Evolutionary conservation across 179 eudicot species (phyloP), one percentile per base, ranked within the genome.

Genomic region (Beta corolliflora): DNA sequence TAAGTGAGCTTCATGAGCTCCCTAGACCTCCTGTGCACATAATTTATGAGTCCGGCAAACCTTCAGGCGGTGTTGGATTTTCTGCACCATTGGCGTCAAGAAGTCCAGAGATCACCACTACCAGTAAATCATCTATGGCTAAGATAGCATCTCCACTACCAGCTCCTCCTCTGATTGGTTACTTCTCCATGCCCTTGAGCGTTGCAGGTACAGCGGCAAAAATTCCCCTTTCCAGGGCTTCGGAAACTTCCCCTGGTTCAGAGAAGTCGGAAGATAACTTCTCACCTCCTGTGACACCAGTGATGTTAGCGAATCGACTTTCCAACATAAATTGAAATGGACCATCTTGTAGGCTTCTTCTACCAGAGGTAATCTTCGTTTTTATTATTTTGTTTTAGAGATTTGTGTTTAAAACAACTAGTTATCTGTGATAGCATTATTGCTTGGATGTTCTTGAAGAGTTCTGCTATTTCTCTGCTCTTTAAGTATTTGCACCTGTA

Each of bases 1-100:
- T 96, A 80, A 96, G 86, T 81, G 99, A 96, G 86, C 99, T 96
- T 79, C 99, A 96, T 75, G 97, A 96, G 89, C 98, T 96, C 84
- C 99, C 99, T 7, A 95, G 96, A 77, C 98, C 98, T 31, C 99
- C 99, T 19, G 63, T 85, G 56, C 85, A 84, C 76, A 45, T 80
- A 19, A 75, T 68, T 25, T 56, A 86, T 78, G 81, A 52, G 50
- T 36, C 87, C 70, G 78, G 81, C 25, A 90, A 88, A 67, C 88
- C 88, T 76, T 55, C 88, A 58, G 81, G 83, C 71, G 82, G 70
- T 77, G 71, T 85, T 75, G 91, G 92, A 67, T 87, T 83, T 85
- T 96, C 98, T 10, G 97, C 91, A 19, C 97, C 98, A 14, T 87
- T 96, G 87, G 74, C 87, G 44, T 86, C 91, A 18, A 82, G 87